These are phyloP conservation scores for Penicillium glabrum DNA, from an alignment of 2,329 filamentous ascomycete genomes.

Conservation along the genomic window DNA sequence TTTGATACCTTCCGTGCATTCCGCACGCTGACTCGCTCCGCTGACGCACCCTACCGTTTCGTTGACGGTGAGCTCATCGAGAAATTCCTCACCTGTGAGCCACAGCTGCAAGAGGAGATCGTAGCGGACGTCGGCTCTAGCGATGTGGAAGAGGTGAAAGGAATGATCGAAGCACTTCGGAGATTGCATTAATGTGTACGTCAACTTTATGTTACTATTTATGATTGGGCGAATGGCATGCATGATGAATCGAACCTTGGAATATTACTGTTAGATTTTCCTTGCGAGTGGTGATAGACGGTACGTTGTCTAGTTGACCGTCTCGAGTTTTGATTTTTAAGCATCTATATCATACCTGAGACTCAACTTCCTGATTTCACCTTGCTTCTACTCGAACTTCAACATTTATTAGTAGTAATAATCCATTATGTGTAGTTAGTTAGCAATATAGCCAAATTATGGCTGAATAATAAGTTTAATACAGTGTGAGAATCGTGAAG, in stretches of 20 bases:
- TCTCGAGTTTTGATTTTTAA: too few species aligned
- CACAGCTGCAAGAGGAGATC: conserved; percentile 56
- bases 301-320: too few species aligned
- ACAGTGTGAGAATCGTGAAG: not conserved
- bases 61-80: conserved; percentile 92
- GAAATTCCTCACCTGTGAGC: conserved; percentile 71
- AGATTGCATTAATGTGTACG: conserved; percentile 43
- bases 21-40: conserved; percentile 67
- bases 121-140: conserved; percentile 51
- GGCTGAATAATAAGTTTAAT: not conserved
- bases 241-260: not conserved
- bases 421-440: not conserved
- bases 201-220: not conserved
- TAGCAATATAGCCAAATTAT: not conserved
- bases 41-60: conserved; percentile 78
- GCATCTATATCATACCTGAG: too few species aligned
- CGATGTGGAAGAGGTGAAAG: conserved; percentile 61
- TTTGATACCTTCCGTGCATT: conserved; percentile 84
- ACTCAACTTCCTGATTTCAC: too few species aligned
- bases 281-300: not conserved
- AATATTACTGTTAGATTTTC: not conserved
- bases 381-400: too few species aligned
- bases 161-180: conserved; percentile 58
- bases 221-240: not conserved
- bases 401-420: not conserved